A percentile compares a stretch with the other conserved stretches of the same genome.
Evolutionary conservation across 768 basidiomycete species (phyloP).

Genomic region (Lactarius sp.): DNA sequence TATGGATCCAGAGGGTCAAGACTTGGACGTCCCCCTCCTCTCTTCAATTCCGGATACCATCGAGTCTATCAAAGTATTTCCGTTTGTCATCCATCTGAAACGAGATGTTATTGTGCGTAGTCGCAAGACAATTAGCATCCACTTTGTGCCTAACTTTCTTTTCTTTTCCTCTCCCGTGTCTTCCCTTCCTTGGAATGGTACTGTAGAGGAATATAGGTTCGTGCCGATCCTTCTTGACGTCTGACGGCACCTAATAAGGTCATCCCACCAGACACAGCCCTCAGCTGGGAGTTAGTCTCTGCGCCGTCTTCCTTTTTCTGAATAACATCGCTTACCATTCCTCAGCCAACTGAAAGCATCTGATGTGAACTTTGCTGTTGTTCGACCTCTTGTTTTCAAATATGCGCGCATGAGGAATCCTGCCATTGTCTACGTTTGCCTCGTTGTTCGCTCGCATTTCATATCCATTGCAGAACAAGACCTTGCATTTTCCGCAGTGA

Average conservation of each 20-base stretch:
- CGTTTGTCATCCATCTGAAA: slow-evolving; percentile 70
- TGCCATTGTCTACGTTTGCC: slow-evolving; percentile 69
- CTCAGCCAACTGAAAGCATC: slow-evolving; percentile 74
- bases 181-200: slow-evolving; percentile 1
- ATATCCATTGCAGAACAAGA: slow-evolving; percentile 61
- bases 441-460: slow-evolving; percentile 77
- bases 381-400: slow-evolving; percentile 71
- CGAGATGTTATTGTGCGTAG: slow-evolving; percentile 60
- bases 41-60: slow-evolving; percentile 55
- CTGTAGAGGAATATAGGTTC: slow-evolving; percentile 32
- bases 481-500: slow-evolving; percentile 72
- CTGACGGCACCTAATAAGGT: background rate
- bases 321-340: slow-evolving; percentile 14
- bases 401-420: slow-evolving; percentile 75
- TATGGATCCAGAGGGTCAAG: slow-evolving; percentile 36
- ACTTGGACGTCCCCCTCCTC: slow-evolving; percentile 33
- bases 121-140: background rate
- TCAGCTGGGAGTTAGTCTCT: slow-evolving; percentile 72
- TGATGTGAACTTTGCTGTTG: slow-evolving; percentile 75
- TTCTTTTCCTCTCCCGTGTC: background rate
- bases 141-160: slow-evolving; percentile 3
- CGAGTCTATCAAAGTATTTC: slow-evolving; percentile 68
- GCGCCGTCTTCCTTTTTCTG: slow-evolving; percentile 14
- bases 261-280: slow-evolving; percentile 46
- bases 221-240: slow-evolving; percentile 2